Conservation (phyloP, 2,329 filamentous ascomycete genomes). For the Alternaria alternata region DNA sequence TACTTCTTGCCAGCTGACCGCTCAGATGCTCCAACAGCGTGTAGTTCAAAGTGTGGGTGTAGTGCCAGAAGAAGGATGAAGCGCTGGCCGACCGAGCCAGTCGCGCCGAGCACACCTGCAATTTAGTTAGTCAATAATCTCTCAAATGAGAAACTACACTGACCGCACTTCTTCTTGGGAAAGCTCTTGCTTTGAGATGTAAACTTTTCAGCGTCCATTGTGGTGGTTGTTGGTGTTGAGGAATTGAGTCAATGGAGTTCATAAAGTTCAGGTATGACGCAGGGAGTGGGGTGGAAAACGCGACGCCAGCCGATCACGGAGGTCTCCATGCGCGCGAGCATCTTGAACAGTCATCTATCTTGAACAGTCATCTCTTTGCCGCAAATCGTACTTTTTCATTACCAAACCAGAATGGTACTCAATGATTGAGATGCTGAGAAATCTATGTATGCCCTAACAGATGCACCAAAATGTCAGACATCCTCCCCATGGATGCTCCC, state of each 20-base stretch:
- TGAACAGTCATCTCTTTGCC: not conserved
- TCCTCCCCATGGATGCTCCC: constrained; percentile 31
- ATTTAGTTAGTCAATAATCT: constrained; percentile 20
- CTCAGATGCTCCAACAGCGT: constrained; percentile 88
- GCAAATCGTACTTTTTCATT: not conserved
- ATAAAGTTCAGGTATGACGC: constrained; percentile 33
- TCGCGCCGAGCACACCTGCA: constrained; percentile 79
- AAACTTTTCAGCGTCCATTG: constrained; percentile 57
- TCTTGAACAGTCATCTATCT: not conserved
- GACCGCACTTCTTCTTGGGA: constrained; percentile 63
- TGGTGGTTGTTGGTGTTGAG: constrained; percentile 27
- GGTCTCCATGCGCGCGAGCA: constrained; percentile 4
- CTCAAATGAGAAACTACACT: constrained; percentile 51
- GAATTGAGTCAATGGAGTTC: constrained; percentile 33
- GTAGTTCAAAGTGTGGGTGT: constrained; percentile 85
- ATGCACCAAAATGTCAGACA: constrained; percentile 26
- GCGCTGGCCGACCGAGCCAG: constrained; percentile 92
- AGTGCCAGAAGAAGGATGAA: constrained; percentile 91
- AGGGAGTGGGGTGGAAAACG: constrained; percentile 34
- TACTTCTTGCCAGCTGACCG: constrained; percentile 93
- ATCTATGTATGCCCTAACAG: constrained; percentile 6
- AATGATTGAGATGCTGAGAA: not conserved
- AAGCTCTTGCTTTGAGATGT: constrained; percentile 52
- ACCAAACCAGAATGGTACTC: not conserved
- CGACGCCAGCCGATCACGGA: constrained; percentile 37